Evolutionary conservation across 495 filamentous ascomycete species (phyloP).

Genomic region (Friedmanniomyces endolithicus): DNA sequence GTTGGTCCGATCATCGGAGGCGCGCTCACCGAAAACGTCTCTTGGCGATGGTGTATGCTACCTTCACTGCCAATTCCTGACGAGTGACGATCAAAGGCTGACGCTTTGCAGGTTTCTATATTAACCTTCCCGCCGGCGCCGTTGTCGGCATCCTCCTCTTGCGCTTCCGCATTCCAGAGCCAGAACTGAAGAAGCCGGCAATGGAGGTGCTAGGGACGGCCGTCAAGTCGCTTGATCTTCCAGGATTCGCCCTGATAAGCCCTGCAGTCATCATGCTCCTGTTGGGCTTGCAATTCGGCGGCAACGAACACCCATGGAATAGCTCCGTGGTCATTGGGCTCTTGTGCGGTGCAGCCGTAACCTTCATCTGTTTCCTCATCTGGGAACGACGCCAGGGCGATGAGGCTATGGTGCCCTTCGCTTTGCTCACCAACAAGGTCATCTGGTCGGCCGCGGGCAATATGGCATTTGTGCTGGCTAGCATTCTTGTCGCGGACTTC

Average conservation of each 20-base stretch:
- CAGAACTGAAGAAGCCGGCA: slow-evolving; percentile 4
- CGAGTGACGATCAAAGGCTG: neutral
- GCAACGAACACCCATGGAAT: slow-evolving; percentile 38
- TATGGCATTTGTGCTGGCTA: slow-evolving; percentile 7
- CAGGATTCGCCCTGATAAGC: slow-evolving; percentile 36
- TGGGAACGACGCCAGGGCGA: slow-evolving; percentile 19
- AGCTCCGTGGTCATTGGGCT: slow-evolving; percentile 24
- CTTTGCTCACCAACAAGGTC: slow-evolving; percentile 4
- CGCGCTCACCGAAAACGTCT: slow-evolving; percentile 23
- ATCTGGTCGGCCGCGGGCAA: slow-evolving; percentile 7
- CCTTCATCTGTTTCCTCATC: slow-evolving; percentile 11
- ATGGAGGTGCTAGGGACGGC: slow-evolving; percentile 6
- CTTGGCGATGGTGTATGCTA: slow-evolving; percentile 30
- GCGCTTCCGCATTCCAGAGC: slow-evolving; percentile 15
- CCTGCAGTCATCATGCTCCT: slow-evolving; percentile 38
- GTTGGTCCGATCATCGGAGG: slow-evolving; percentile 28
- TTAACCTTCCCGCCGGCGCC: slow-evolving; percentile 20
- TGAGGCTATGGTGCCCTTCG: slow-evolving; percentile 15
- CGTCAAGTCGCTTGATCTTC: slow-evolving; percentile 32
- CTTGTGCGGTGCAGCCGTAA: slow-evolving; percentile 6
- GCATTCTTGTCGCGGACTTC: slow-evolving; percentile 12
- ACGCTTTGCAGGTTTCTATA: slow-evolving; percentile 13
- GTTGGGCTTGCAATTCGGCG: slow-evolving; percentile 43
- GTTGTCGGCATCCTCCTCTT: slow-evolving; percentile 8
- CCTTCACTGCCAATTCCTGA: neutral